Evolutionary conservation across 148 eudicot species (phyloP), one percentile per base, ranked within the genome.

Genomic region (Rhododendron vialii): DNA sequence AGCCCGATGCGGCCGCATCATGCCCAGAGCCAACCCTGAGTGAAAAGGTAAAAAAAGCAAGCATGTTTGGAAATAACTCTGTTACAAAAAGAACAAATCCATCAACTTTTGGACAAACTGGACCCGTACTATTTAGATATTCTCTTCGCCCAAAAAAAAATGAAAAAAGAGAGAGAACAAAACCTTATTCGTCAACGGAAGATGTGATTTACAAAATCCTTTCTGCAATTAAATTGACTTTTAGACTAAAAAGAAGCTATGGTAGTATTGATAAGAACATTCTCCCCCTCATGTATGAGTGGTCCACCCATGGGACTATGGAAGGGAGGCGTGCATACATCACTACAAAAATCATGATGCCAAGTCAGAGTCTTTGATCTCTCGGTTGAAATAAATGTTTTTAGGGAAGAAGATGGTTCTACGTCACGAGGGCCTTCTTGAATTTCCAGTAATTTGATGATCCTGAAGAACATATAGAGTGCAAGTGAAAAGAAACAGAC

Each of bases 361-460:
- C 6, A 22, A 51, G 63, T 14, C 11, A 51, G 35, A 15, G 33
- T 51, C 63, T 17, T 14, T 50, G 55, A 26, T 26, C 10, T 55
- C 17, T 18, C 1, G 28, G 59, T 26, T 65, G 11, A 59, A 36
- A 55, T 5, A 43, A 20, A 67, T 65, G 28, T 15, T 15, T 61
- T 45, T 83, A 48, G 28, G 61, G 65, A 45, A 30, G 84, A 85
- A 67, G 84, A 84, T 36, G 84, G 82, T 71, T 83, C 45, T 84
- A 83, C 24, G 61, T 12, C 35, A 4, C 0, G 5, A 73, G 47
- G 51, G 35, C 53, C 90, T 73, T 55, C 88, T 73, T 55, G 73
- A 73, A 88, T 78, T 83, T 36, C 90, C 88, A 53, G 84, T 79
- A 80, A 88, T 26, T 45, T 26, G 69, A 36, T 84, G 84, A 80